These are phyloP conservation scores for Fusarium tuaranense DNA, from an alignment of 2,329 filamentous ascomycete species.

Conservation along the genomic window DNA sequence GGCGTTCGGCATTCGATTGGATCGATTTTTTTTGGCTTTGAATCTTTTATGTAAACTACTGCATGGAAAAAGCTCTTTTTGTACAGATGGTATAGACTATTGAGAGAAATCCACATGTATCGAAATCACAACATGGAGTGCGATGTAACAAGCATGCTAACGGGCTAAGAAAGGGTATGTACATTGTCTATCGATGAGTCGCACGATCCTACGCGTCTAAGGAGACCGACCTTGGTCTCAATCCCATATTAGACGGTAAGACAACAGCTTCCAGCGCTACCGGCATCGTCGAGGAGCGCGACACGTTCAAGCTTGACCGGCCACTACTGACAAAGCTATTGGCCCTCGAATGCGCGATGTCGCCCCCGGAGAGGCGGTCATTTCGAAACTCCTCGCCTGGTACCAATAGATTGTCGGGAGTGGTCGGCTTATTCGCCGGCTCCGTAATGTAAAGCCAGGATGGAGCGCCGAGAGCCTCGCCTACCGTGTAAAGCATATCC, in stretches of 20 bases:
- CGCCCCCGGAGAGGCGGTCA: neutral
- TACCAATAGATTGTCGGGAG: neutral
- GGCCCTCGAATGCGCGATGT: neutral
- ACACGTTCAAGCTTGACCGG: neutral
- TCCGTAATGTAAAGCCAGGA: too few relatives aligned
- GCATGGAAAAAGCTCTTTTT: neutral
- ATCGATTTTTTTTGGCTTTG: neutral
- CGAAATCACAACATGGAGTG: neutral
- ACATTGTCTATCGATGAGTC: too few relatives aligned
- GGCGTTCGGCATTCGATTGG: neutral
- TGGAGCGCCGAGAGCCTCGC: neutral
- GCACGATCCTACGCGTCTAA: neutral
- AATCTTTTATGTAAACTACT: neutral
- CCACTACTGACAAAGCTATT: slow-evolving; percentile 11
- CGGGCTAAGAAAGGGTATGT: too few relatives aligned
- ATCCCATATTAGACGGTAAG: neutral
- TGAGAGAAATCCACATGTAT: neutral
- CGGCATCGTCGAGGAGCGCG: slow-evolving; percentile 10
- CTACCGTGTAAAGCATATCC: neutral
- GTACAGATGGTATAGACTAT: neutral
- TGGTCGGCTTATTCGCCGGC: too few relatives aligned
- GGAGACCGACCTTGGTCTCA: neutral
- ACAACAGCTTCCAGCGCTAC: neutral
- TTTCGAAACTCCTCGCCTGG: slow-evolving; percentile 10
- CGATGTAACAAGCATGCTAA: too few relatives aligned